phyloP scores from a whole-genome alignment of 2,329 filamentous ascomycete species.

The Dryadomyces quercus-mongolicae region DNA sequence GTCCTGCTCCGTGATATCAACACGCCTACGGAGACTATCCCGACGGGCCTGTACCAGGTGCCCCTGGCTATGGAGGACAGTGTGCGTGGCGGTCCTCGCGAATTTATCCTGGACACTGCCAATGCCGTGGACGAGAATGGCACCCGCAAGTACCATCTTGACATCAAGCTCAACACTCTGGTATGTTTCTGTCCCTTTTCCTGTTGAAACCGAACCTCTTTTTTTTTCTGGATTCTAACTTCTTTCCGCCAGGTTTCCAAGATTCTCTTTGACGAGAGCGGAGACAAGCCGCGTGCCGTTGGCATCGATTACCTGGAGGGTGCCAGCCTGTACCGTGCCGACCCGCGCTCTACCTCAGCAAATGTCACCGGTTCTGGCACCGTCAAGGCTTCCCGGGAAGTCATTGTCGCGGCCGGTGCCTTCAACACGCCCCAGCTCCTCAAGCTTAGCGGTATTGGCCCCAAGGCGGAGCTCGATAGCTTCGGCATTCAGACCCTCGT shows the following conservation, averaged over 20 bases:
- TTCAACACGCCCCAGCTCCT: constrained; percentile 43
- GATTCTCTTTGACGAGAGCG: constrained; percentile 23
- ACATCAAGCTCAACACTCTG: constrained; percentile 22
- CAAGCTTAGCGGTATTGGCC: constrained; percentile 38
- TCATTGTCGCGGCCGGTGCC: constrained; percentile 23
- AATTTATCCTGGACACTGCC: constrained; percentile 30
- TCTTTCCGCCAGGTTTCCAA: constrained; percentile 16
- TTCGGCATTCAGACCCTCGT: constrained; percentile 21
- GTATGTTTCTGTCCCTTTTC: no score
- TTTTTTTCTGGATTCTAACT: not conserved
- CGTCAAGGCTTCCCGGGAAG: constrained; percentile 15
- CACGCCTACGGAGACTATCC: not conserved
- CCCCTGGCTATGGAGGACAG: constrained; percentile 3
- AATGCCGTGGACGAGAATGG: constrained; percentile 22
- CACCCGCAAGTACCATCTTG: constrained; percentile 32
- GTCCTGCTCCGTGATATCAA: constrained; percentile 43
- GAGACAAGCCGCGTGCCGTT: constrained; percentile 17
- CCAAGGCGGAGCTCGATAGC: constrained; percentile 12
- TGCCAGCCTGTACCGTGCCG: constrained; percentile 27
- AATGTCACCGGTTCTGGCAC: constrained; percentile 11
- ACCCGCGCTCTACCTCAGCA: constrained; percentile 22
- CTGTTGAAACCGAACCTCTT: no score
- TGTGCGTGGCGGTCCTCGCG: constrained; percentile 29
- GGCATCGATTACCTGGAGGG: constrained; percentile 31
- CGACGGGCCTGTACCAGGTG: constrained; percentile 2